These are phyloP conservation scores for Mimosa pudica DNA, from an alignment of 306 rosid species.

Conservation along the genomic window DNA sequence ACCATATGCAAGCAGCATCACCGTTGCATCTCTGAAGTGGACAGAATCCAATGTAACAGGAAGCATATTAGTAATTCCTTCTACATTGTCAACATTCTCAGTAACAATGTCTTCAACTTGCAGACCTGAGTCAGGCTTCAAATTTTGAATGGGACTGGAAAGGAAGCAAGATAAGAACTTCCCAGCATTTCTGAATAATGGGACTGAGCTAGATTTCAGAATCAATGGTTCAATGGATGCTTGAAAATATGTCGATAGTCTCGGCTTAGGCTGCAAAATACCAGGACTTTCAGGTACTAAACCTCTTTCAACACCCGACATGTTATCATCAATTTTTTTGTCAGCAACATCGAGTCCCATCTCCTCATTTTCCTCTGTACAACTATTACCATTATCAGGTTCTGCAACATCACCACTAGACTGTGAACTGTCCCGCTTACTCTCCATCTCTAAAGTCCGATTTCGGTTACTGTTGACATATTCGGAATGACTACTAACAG, in stretches of 20 bases:
- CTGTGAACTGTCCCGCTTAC: conserved; percentile 38
- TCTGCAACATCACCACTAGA: conserved; percentile 39
- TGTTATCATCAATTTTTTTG: conserved; percentile 38
- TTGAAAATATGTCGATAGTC: conserved; percentile 37
- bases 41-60: conserved; percentile 88
- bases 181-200: conserved; percentile 49
- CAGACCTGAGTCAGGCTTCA: conserved; percentile 48
- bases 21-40: conserved; percentile 76
- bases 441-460: conserved; percentile 36
- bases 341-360: conserved; percentile 35
- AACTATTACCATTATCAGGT: conserved; percentile 35
- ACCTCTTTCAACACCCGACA: conserved; percentile 36
- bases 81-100: conserved; percentile 49
- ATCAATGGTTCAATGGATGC: conserved; percentile 47
- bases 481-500: conserved; percentile 38
- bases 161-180: conserved; percentile 48
- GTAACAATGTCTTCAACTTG: conserved; percentile 59
- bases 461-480: conserved; percentile 31
- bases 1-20: conserved; percentile 91
- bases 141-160: conserved; percentile 52
- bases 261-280: conserved; percentile 40
- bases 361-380: conserved; percentile 42
- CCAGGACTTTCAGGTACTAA: conserved; percentile 42
- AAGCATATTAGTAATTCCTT: conserved; percentile 57
- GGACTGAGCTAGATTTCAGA: conserved; percentile 47